Base-by-base conservation (phyloP, 2,329 filamentous ascomycete genomes). In the Hymenoscyphus linearis region DNA sequence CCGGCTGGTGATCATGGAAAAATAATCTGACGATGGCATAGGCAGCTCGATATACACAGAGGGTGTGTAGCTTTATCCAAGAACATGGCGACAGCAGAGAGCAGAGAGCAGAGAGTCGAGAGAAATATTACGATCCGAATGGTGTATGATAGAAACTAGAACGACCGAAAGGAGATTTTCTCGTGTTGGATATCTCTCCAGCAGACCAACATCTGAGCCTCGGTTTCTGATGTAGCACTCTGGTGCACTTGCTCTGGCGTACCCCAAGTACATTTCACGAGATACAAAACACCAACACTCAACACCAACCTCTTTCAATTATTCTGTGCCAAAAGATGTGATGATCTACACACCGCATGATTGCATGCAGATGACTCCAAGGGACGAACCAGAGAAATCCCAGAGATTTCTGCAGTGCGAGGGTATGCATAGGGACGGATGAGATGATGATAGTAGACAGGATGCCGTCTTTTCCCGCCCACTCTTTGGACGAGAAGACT, bases 1-100 rank as follows among this genome's bases (percentile, higher is more conserved):
- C 64, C 65, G 64, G 67, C 63, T 71, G 67, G 66, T 68, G 64
- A 65, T 64, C 40, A 59, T 62, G 57, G 50, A 16, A 25, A 27
- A 47, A 54, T 37, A 5, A 50, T 52, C 47, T 34, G 50, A 55
- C 26, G 26, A 55, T 57, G 57, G 57, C 44, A 58, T 58, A 58
- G 55, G 52, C 35, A 25, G 27, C 37, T 27, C 44, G 22, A 22
- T 26, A 25, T 36, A 36, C 26, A 27, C 47, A 12, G 57, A 44
- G 53, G 53, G 40, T 62, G 60, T 58, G 60, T 50, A 59, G 47
- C 25, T 59, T 53, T 56, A 50, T 50, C 52, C 50, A 59, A 27
- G 22, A 55, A 54, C 26, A 35, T 37, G 47, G 26, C 40, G 52
- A 35, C 60, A 55, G 52, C 56, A 52, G 25, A 56, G 56, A 50